phyloP scores from a whole-genome alignment of 805 yeast species.

The Nakazawaea ambrosiae region DNA sequence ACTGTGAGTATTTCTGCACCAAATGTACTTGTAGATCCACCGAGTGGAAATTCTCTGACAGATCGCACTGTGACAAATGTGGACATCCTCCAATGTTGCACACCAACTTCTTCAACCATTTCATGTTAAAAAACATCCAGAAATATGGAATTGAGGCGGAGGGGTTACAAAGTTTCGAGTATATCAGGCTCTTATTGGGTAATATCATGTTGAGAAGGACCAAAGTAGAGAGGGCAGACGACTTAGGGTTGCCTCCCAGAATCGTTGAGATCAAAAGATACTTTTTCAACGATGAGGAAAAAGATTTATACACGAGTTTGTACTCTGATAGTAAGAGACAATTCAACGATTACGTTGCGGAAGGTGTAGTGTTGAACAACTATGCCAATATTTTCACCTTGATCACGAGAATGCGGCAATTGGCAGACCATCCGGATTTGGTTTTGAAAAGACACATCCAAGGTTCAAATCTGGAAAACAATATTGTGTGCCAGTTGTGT shows the following conservation, averaged over 20 bases:
- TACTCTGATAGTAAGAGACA: conserved; percentile 83
- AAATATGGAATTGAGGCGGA: conserved; percentile 76
- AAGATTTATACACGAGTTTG: conserved; percentile 81
- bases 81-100: conserved; percentile 94
- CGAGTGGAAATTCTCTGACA: conserved; percentile 80
- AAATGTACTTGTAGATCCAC: conserved; percentile 78
- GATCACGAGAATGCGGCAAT: conserved; percentile 94
- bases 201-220: conserved; percentile 92
- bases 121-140: conserved; percentile 90
- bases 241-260: conserved; percentile 94
- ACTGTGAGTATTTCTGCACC: conserved; percentile 87
- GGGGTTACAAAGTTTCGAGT: conserved; percentile 69
- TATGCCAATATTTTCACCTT: conserved; percentile 95
- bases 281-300: conserved; percentile 88
- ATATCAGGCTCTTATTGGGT: conserved; percentile 65
- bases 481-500: conserved; percentile 82
- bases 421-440: conserved; percentile 97
- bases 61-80: conserved; percentile 79
- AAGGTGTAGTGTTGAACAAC: conserved; percentile 93
- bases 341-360: conserved; percentile 88
- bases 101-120: conserved; percentile 91
- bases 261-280: conserved; percentile 85
- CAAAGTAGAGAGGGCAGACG: conserved; percentile 94
- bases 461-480: conserved; percentile 23
- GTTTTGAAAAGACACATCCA: conserved; percentile 66